Base-by-base conservation (phyloP, 2,329 filamentous ascomycete species). In the Triangularia verruculosa region DNA sequence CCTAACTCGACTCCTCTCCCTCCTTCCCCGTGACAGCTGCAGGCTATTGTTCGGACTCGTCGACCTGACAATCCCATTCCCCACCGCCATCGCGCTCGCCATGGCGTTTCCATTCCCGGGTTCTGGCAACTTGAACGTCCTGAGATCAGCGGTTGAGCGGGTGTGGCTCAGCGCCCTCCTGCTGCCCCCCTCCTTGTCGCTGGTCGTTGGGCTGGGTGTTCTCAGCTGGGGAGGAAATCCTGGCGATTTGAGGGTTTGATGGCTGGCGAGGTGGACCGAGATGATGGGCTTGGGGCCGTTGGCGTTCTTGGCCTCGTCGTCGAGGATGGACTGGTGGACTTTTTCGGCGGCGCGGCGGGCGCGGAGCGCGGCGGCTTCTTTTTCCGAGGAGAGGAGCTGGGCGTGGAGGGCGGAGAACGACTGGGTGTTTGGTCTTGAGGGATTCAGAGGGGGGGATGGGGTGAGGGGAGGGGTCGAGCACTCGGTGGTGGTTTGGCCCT, bases 351-450 rank as follows among this genome's bases (percentile, higher is more conserved):
- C 24, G 24, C 25, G 25, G 13, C 32, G 13, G 13, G 57, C 57
- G 15, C 57, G 34, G n/a, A 28, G 22, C 13, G 57, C 57, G 34
- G 57, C 57, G 2, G 57, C 57, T 59, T 59, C 57, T 52, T 59
- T 59, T 12, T 59, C 57, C 22, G 57, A 27, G 25, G 34, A 27
- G 39, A 59, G 25, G 2, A 43, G 24, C 12, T 59, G 43, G 27
- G 25, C n/a, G 51, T 28, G 51, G 51, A 28, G 8, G 51, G 8
- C 5, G 51, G 51, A 6, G 51, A 24, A 25, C 22, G 51, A 28
- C 22, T 11, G 7, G 51, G 20, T 54, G 51, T 54, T 54, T 11
- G 51, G 6, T n/a, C n/a, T 54, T 24, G 51, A 25, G 11, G n/a
- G n/a, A n/a, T n/a, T n/a, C 11, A 15, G 20, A 12, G 51, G 12